Conservation (phyloP, 495 filamentous ascomycete genomes). For the Niebla homalea region DNA sequence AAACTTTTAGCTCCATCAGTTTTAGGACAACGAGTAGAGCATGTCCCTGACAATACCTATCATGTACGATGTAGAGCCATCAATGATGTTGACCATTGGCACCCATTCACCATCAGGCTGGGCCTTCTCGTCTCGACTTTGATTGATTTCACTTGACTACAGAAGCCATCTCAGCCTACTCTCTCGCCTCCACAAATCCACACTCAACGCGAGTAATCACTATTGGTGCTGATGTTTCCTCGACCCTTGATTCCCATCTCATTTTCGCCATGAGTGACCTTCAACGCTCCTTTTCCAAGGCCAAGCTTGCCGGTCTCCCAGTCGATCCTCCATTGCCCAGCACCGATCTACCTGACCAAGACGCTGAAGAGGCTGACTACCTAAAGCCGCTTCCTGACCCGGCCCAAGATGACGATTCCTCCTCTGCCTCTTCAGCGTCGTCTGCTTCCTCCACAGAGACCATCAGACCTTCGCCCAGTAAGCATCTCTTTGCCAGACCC, state of each 20-base stretch:
- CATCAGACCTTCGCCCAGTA: conserved; percentile 63
- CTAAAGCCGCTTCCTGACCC: conserved; percentile 22
- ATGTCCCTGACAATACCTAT: too few species aligned
- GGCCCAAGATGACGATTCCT: conserved; percentile 55
- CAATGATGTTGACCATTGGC: too few species aligned
- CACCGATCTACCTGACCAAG: conserved; percentile 37
- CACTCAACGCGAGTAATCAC: too few species aligned
- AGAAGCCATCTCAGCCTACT: too few species aligned
- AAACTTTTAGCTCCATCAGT: too few species aligned
- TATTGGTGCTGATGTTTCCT: neutral
- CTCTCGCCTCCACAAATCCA: too few species aligned
- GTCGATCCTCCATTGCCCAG: conserved; percentile 37
- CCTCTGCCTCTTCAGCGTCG: conserved; percentile 53
- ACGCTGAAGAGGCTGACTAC: conserved; percentile 23
- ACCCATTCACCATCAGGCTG: too few species aligned
- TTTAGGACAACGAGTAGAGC: too few species aligned
- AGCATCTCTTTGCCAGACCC: conserved; percentile 58
- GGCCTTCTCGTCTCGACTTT: too few species aligned
- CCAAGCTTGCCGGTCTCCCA: conserved; percentile 56
- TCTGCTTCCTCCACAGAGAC: conserved; percentile 84
- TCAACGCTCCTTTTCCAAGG: conserved; percentile 70
- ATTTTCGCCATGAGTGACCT: conserved; percentile 61
- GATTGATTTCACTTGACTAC: too few species aligned
- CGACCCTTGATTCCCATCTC: neutral
- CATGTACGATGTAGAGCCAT: too few species aligned